Conservation (phyloP, 257 asterid genomes). For the Ocimum tenuiflorum region DNA sequence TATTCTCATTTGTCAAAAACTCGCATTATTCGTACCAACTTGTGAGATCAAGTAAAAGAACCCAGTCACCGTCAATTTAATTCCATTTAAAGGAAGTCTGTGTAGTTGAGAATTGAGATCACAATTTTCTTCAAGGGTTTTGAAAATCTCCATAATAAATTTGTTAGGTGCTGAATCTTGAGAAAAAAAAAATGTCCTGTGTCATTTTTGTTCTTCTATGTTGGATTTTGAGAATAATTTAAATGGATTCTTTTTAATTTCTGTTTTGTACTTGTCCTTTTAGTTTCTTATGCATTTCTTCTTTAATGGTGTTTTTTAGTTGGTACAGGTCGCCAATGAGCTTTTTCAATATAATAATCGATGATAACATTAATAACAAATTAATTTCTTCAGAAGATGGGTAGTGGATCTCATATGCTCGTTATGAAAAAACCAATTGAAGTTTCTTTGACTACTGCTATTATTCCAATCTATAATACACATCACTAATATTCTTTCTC, state of each 20-base stretch:
- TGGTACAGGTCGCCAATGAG: slow-evolving; percentile 34
- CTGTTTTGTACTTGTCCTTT: slow-evolving; percentile 9
- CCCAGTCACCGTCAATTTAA: background rate
- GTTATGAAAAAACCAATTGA: slow-evolving; percentile 17
- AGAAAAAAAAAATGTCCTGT: background rate
- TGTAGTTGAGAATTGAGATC: background rate
- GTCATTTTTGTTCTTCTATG: slow-evolving; percentile 10
- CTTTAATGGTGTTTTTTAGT: slow-evolving; percentile 11
- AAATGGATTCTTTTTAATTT: slow-evolving; percentile 20
- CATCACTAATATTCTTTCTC: no score
- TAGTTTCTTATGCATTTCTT: background rate
- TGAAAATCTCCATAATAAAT: background rate
- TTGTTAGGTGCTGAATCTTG: slow-evolving; percentile 15
- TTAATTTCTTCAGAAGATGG: slow-evolving; percentile 20
- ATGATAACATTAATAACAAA: no score
- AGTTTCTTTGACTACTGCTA: background rate
- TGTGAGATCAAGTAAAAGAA: background rate
- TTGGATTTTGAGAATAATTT: slow-evolving; percentile 19
- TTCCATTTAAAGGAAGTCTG: background rate
- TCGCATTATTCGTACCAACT: no score
- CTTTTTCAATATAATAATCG: slow-evolving; percentile 28
- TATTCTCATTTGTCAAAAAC: no score
- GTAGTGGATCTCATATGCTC: slow-evolving; percentile 24
- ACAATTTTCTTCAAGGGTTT: background rate
- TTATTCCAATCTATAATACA: slow-evolving; percentile 19